These are phyloP conservation scores for Penicillium silybi DNA, from an alignment of 495 filamentous ascomycete genomes.

Conservation along the genomic window DNA sequence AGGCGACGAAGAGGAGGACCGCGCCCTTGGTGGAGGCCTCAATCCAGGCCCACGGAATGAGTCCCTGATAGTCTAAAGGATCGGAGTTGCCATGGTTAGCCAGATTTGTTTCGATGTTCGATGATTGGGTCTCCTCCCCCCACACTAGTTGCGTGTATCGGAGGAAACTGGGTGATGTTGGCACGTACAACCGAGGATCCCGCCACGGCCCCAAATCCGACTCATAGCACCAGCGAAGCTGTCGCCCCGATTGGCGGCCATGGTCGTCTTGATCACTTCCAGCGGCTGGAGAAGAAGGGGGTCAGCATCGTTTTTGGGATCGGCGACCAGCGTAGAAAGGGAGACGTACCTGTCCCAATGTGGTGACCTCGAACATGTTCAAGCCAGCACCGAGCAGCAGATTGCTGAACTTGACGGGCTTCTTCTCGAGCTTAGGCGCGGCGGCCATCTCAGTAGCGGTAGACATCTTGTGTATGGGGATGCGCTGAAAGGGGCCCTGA, in stretches of 20 bases:
- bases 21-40: slow-evolving; percentile 99
- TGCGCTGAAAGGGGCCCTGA: slow-evolving; percentile 72
- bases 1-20: slow-evolving; percentile 97
- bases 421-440: slow-evolving; percentile 75
- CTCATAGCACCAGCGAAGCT: slow-evolving; percentile 75
- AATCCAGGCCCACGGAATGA: slow-evolving; percentile 99
- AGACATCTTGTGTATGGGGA: slow-evolving; percentile 46
- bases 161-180: slow-evolving; percentile 17
- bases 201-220: slow-evolving; percentile 91
- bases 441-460: slow-evolving; percentile 51
- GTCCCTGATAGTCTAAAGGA: slow-evolving; percentile 88
- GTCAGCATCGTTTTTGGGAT: slow-evolving; percentile 16
- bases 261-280: slow-evolving; percentile 98
- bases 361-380: slow-evolving; percentile 97
- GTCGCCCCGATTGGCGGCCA: slow-evolving; percentile 93
- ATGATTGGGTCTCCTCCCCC: slow-evolving; percentile 5
- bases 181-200: slow-evolving; percentile 88
- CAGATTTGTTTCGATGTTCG: slow-evolving; percentile 1
- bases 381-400: slow-evolving; percentile 91
- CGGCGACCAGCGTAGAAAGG: background rate
- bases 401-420: slow-evolving; percentile 99
- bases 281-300: slow-evolving; percentile 59
- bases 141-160: slow-evolving; percentile 20
- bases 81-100: slow-evolving; percentile 11
- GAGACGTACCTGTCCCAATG: slow-evolving; percentile 69